These are phyloP conservation scores for Tremella yokohamensis DNA, from an alignment of 768 basidiomycete species.

Conservation along the genomic window DNA sequence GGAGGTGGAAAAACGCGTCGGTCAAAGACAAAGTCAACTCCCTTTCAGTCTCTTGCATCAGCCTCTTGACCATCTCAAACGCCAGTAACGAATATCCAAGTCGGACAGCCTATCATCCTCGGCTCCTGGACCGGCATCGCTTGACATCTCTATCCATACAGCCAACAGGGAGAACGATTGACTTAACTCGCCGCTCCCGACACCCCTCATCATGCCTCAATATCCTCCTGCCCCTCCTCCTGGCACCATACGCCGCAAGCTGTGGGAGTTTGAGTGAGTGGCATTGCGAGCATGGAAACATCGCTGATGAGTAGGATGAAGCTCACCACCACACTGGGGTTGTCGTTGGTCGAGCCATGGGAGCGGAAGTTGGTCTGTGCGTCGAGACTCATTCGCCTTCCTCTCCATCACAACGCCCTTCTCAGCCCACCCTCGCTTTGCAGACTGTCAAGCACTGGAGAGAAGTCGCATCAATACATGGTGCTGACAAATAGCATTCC, in stretches of 20 bases:
- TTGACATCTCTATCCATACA: no score
- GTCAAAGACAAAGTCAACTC: no score
- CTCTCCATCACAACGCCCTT: no score
- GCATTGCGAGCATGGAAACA: not conserved
- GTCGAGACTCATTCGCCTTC: not conserved
- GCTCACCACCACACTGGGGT: constrained; percentile 62
- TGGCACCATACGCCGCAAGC: constrained; percentile 21
- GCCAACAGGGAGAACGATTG: no score
- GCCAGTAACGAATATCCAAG: no score
- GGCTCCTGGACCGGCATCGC: no score
- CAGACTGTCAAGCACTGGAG: not conserved
- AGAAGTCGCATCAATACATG: not conserved
- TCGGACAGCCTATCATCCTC: no score
- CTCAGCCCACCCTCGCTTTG: not conserved
- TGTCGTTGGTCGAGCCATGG: constrained; percentile 66
- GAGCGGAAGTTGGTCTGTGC: constrained; percentile 55
- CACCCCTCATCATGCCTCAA: constrained; percentile 21
- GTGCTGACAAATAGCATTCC: constrained; percentile 7
- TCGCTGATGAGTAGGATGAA: constrained; percentile 53
- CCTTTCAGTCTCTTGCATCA: no score
- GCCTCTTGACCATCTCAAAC: no score
- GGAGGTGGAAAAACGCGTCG: no score
- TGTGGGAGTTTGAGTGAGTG: constrained; percentile 39
- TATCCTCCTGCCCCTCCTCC: constrained; percentile 29
- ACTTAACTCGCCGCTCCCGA: no score